Evolutionary conservation across 179 eudicot genomes (phyloP), one percentile per base, ranked within the genome.

Genomic region (Gypsophila paniculata): DNA sequence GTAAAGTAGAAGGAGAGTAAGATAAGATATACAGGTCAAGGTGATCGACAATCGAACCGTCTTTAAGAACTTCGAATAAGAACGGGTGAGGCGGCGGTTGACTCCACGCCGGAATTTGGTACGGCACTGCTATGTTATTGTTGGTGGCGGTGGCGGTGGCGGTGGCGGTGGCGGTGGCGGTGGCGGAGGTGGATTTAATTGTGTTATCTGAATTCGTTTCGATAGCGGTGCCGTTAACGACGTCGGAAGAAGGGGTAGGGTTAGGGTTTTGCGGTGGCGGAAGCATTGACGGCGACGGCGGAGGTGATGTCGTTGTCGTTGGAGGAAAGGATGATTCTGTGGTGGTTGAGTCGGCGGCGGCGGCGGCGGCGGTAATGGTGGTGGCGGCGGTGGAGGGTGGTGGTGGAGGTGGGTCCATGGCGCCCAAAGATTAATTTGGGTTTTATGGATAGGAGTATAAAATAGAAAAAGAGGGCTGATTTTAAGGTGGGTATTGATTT

Each of bases 1-100:
- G n/a, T n/a, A n/a, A n/a, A 32, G 6, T 48, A 23, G 17, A 49
- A 39, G 52, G 29, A 46, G 2, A 17, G 39, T n/a, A n/a, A n/a
- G n/a, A n/a, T n/a, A n/a, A 21, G 32, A 66, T 81, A 53, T 80
- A 94, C 99, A 89, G 81, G 42, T 91, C 80, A 29, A 88, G 82
- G 11, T 89, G 82, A 74, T 94, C 89, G 48, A 89, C 75, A 68
- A 94, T 91, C 23, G 90, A 70, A 29, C 98, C 98, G 46, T 87
- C 96, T 75, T 93, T 93, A 51, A 93, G 93, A 54, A 93, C 88
- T 78, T 93, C 97, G 49, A 91, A 76, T 68, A 67, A 81, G 76
- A 79, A 93, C 9, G 82, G 80, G 55, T 82, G 87, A 32, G 85
- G 67, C 5, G 98, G 97, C 49, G 91, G 83, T 65, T 79, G 85